Conservation (phyloP, 192 early-diverging fungal species). For the Gonapodya prolifera region DNA sequence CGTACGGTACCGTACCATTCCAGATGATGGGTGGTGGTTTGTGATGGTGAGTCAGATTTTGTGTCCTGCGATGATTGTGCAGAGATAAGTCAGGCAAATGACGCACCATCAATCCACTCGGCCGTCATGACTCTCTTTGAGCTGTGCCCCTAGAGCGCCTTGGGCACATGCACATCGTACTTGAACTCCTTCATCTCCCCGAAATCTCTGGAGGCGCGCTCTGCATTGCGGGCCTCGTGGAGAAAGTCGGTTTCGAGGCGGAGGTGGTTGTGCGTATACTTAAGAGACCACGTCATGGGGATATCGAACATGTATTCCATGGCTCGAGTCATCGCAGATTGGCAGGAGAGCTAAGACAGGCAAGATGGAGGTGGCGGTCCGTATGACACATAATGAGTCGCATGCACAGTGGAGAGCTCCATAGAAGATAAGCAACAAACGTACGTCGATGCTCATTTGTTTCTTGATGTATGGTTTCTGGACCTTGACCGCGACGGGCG, state of each 20-base stretch:
- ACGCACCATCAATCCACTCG: constrained; percentile 55
- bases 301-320: constrained; percentile 74
- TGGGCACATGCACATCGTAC: constrained; percentile 57
- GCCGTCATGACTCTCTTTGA: constrained; percentile 60
- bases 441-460: constrained; percentile 77
- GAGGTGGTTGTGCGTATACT: constrained; percentile 59
- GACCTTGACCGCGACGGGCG: constrained; percentile 1
- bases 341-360: no score
- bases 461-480: constrained; percentile 12
- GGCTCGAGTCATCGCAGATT: no score
- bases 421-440: constrained; percentile 39
- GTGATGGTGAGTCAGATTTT: no score
- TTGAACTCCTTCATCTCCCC: constrained; percentile 32
- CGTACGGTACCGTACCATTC: no score
- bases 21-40: no score
- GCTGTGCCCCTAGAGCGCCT: constrained; percentile 57
- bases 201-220: constrained; percentile 33
- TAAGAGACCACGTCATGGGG: constrained; percentile 63
- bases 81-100: no score
- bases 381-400: no score
- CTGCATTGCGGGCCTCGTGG: constrained; percentile 70
- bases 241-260: constrained; percentile 80
- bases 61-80: no score
- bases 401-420: no score
- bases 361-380: no score